Evolutionary conservation across 208 protist genomes (phyloP).

Genomic region (Porcisia hertigi): DNA sequence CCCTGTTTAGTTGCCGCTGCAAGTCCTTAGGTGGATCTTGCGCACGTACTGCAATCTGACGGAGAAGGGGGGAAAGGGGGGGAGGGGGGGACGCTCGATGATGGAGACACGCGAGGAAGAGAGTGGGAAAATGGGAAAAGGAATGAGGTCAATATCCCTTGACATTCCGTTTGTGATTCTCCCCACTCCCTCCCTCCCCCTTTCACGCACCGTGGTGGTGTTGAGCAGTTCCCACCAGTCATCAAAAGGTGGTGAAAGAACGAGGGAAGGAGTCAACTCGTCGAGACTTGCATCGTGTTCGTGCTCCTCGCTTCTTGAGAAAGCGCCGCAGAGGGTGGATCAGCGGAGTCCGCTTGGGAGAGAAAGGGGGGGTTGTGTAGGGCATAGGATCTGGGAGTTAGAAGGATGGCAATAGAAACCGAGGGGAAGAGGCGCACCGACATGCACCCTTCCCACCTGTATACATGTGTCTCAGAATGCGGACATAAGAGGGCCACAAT

Average conservation of each 20-base stretch:
- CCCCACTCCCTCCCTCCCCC: not conserved
- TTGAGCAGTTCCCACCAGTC: not conserved
- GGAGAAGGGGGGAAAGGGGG: not conserved
- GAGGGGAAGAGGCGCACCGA: not conserved
- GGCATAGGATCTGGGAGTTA: not conserved
- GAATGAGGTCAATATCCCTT: not conserved
- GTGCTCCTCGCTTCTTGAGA: not conserved
- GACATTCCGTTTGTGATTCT: not conserved
- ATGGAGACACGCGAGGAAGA: not conserved
- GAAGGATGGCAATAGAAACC: not conserved
- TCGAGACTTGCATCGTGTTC: not conserved
- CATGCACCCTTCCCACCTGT: not conserved
- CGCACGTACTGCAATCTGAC: not conserved
- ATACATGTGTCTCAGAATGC: not conserved
- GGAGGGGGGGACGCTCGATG: not conserved
- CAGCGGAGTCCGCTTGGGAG: not conserved
- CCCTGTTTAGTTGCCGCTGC: slow-evolving; percentile 7
- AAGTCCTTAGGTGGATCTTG: slow-evolving; percentile 6
- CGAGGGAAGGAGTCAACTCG: not conserved
- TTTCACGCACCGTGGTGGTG: not conserved
- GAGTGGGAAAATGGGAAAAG: not conserved
- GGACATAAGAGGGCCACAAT: not conserved
- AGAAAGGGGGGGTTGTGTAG: not conserved
- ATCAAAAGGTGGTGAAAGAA: not conserved
- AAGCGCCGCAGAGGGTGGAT: not conserved